Conservation (phyloP, 148 eudicot species). For the Vaccinium darrowii region DNA sequence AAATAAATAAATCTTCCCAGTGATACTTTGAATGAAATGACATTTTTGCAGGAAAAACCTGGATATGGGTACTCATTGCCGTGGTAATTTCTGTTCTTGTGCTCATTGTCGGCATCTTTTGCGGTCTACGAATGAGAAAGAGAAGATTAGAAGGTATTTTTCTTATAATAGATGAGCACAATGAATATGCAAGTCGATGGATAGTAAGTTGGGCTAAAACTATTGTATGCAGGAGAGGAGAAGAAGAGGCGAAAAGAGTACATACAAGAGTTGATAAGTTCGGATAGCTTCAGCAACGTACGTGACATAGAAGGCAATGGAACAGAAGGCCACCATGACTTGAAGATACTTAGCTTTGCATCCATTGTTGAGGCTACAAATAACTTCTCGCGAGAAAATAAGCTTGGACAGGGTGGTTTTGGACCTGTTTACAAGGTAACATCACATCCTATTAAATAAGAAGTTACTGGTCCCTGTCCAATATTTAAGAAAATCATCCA, state of each 20-base stretch:
- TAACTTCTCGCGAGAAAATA: constrained; percentile 19
- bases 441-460: neutral
- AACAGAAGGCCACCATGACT: constrained; percentile 12
- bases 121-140: neutral
- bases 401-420: constrained; percentile 30
- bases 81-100: constrained; percentile 13
- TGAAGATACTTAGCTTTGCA: constrained; percentile 21
- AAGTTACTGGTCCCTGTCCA: neutral
- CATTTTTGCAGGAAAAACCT: constrained; percentile 8
- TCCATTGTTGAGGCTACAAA: constrained; percentile 19
- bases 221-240: constrained; percentile 14
- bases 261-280: neutral
- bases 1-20: neutral
- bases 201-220: too few species aligned
- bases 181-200: too few species aligned
- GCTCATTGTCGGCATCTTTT: constrained; percentile 5
- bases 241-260: constrained; percentile 6
- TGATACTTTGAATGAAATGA: neutral
- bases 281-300: constrained; percentile 14
- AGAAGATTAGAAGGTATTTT: constrained; percentile 10
- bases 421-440: constrained; percentile 28
- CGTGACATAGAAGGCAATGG: constrained; percentile 10
- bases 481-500: neutral
- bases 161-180: too few species aligned
- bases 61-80: constrained; percentile 22